A percentile compares a stretch with the other conserved stretches of the same genome.
Conservation (phyloP, 768 basidiomycete species). For the Lactarius trivialis region DNA sequence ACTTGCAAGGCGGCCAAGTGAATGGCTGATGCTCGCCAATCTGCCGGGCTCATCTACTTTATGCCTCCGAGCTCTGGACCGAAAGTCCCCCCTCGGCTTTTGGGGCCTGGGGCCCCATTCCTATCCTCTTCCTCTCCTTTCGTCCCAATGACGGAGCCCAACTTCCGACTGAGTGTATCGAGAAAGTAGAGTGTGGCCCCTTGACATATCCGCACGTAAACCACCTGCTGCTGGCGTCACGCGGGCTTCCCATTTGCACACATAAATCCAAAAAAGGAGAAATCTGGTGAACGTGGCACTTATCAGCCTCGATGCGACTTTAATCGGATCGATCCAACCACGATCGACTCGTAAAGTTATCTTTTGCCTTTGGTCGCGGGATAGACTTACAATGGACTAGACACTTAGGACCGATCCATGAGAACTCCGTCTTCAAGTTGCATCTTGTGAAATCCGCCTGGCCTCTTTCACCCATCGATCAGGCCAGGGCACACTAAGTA, state of each 20-base stretch:
- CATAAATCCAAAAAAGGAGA: slow-evolving; percentile 17
- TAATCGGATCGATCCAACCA: slow-evolving; percentile 16
- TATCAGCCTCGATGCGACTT: slow-evolving; percentile 4
- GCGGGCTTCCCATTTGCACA: slow-evolving; percentile 15
- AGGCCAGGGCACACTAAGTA: not conserved
- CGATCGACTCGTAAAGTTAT: slow-evolving; percentile 5
- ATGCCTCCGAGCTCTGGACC: not conserved
- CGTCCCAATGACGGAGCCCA: not conserved
- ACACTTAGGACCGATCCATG: not conserved
- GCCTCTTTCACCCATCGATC: not conserved
- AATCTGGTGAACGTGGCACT: slow-evolving; percentile 14
- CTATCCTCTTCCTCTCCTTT: not conserved
- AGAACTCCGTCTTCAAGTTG: not conserved
- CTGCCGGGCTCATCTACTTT: slow-evolving; percentile 16
- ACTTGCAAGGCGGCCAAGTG: not conserved
- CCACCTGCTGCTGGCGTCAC: slow-evolving; percentile 19
- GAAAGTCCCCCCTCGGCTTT: not conserved
- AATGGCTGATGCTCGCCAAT: slow-evolving; percentile 11
- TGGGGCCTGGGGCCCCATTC: not conserved
- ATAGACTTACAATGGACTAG: not conserved
- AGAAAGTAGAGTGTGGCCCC: slow-evolving; percentile 9
- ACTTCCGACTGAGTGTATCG: not conserved
- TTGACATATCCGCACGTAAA: slow-evolving; percentile 20
- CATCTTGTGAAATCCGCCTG: not conserved
- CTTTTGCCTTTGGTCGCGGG: not conserved